Conservation (phyloP, 176 grass and related monocot genomes). For the Oryza australiensis region DNA sequence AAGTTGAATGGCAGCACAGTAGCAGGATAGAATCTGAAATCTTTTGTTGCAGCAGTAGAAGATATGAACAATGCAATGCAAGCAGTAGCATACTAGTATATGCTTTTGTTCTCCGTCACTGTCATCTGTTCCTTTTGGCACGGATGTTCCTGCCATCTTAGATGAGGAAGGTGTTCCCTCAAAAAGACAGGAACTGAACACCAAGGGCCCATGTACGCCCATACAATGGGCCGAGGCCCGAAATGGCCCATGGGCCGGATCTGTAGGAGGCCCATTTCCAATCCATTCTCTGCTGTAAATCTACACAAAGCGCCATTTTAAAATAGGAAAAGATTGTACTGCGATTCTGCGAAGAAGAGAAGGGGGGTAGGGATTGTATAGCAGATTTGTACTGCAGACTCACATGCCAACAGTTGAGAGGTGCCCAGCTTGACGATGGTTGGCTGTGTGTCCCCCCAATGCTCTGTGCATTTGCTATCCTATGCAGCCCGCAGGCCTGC, state of each 20-base stretch:
- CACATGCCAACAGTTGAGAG: background rate
- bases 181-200: background rate
- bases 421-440: background rate
- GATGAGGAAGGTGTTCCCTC: background rate
- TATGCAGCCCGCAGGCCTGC: background rate
- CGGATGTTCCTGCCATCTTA: background rate
- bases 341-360: background rate
- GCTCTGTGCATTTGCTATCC: background rate
- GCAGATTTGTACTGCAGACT: background rate
- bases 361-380: background rate
- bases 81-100: background rate
- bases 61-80: background rate
- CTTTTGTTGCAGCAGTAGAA: background rate
- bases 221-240: background rate
- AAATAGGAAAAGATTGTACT: background rate
- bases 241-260: background rate
- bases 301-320: background rate
- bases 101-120: background rate
- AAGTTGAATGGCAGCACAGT: background rate
- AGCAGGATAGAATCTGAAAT: too few species aligned
- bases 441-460: background rate
- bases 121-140: background rate
- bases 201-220: background rate
- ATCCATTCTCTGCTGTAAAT: background rate
- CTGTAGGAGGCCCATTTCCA: background rate